These are phyloP conservation scores for Aspergillus alliaceus DNA, from an alignment of 2,329 filamentous ascomycete genomes.

Conservation along the genomic window DNA sequence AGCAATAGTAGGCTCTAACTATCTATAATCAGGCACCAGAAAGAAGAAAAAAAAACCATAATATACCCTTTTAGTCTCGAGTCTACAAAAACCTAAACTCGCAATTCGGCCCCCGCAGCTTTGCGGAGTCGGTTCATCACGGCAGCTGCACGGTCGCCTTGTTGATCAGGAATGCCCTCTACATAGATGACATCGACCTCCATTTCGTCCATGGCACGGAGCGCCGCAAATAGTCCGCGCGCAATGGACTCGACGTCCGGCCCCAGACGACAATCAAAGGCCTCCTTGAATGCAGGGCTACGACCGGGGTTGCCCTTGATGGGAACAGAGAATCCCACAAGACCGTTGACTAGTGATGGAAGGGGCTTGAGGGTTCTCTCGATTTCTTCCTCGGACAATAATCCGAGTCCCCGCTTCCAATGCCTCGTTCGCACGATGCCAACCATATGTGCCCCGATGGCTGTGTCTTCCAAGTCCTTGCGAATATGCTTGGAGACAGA, in stretches of 20 bases:
- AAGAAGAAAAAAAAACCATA: conserved; percentile 3
- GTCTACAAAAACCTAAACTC: conserved; percentile 40
- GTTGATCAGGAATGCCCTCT: conserved; percentile 73
- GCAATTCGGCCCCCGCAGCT: conserved; percentile 62
- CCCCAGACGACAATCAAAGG: conserved; percentile 74
- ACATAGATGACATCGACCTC: conserved; percentile 83
- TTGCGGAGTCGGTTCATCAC: conserved; percentile 83
- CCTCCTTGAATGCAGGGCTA: conserved; percentile 26
- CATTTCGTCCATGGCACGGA: conserved; percentile 79
- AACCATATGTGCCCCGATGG: conserved; percentile 30
- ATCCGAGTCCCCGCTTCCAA: conserved; percentile 32
- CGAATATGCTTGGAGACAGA: conserved; percentile 33
- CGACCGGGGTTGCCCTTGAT: conserved; percentile 23
- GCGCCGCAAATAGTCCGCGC: conserved; percentile 80
- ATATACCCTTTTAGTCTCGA: conserved; percentile 9
- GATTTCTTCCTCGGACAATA: conserved; percentile 24
- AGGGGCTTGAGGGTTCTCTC: conserved; percentile 23
- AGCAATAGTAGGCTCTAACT: not conserved
- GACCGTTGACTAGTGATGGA: conserved; percentile 23
- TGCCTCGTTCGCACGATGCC: conserved; percentile 43
- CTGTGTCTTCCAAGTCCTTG: conserved; percentile 32
- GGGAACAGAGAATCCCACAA: conserved; percentile 29
- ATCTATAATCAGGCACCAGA: not conserved
- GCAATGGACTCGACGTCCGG: conserved; percentile 72
- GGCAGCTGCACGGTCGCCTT: conserved; percentile 79